These are phyloP conservation scores for Phylloboletellus chloephorus DNA, from an alignment of 1,284 basidiomycete genomes.

Conservation along the genomic window DNA sequence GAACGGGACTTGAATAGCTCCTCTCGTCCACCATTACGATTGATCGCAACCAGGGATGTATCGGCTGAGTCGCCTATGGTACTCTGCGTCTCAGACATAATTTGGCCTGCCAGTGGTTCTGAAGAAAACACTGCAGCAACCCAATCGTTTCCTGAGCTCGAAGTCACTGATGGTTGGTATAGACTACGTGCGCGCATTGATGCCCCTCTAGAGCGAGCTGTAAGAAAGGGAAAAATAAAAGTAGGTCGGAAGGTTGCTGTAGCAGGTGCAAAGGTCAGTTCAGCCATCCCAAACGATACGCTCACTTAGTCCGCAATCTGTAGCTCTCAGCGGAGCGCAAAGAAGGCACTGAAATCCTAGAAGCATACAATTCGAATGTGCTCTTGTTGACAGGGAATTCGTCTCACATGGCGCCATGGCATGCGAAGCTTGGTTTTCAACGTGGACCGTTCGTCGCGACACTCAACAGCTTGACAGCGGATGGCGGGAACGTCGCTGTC, in stretches of 20 bases:
- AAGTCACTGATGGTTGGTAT: constrained; percentile 98
- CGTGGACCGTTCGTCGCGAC: constrained; percentile 63
- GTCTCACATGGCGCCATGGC: constrained; percentile 81
- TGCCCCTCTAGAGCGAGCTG: constrained; percentile 64
- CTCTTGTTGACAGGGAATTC: constrained; percentile 81
- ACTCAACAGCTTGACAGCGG: constrained; percentile 71
- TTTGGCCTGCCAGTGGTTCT: constrained; percentile 39
- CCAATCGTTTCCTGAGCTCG: constrained; percentile 53
- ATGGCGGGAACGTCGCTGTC: constrained; percentile 76
- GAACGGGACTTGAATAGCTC: constrained; percentile 83
- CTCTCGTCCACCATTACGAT: constrained; percentile 74
- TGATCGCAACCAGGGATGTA: constrained; percentile 73
- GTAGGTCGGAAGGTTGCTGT: constrained; percentile 83
- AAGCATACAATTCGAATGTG: constrained; percentile 67
- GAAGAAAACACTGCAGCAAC: constrained; percentile 39
- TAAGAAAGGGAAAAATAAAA: constrained; percentile 58
- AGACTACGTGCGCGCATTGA: constrained; percentile 75
- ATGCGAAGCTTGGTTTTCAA: constrained; percentile 79
- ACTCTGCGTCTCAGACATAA: constrained; percentile 76
- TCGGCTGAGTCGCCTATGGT: constrained; percentile 73
- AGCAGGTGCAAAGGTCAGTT: constrained; percentile 70
- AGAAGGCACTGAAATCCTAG: constrained; percentile 80
- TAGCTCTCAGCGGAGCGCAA: constrained; percentile 68
- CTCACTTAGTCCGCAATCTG: constrained; percentile 1
- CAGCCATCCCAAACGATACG: background rate